Base-by-base conservation (phyloP, 2,329 filamentous ascomycete genomes). In the Capronia americana region DNA sequence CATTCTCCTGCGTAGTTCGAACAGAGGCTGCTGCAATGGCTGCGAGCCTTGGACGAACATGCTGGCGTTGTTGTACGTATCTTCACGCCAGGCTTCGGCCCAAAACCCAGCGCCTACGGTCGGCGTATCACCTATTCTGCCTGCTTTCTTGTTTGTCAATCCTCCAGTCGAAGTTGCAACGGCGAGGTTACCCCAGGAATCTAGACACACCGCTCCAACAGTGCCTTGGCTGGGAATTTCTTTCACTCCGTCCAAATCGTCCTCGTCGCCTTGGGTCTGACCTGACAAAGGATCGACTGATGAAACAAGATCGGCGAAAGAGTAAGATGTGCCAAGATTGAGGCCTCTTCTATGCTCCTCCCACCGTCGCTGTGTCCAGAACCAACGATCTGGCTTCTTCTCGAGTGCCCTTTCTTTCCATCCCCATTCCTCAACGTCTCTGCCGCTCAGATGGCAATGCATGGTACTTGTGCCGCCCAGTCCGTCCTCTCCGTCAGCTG, bases 131-230 rank as follows among this genome's bases (percentile, higher is more conserved):
- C 93, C 93, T 69, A 96, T 89, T 23, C 93, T 83, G 0, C 92
- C 93, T 0, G 91, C 91, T 62, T 94, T 79, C 80, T 97, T 97
- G 76, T 97, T 97, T 24, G 93, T 97, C 77, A 96, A 76, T 0
- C 93, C 93, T 4, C 93, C 93, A 0, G 86, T 89, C 41, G 84
- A 87, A 0, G 87, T 89, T 2, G 87, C 87, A 54, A 83, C 84
- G 61, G 91, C 93, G 2, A 96, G 77, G 3, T 90, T 87, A 0
- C 92, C 92, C 48, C 88, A 85, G n/a, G 81, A 81, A 76, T 96
- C 93, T 7, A 96, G 80, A 26, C 91, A 92, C 0, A 96, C 92
- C 7, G 91, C 92, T 0, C 93, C 93, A 32, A 90, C 90, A 0
- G 93, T 97, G 0, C 93, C 93, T 77, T 96, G 92, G 0, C 92